Conservation (phyloP, 768 basidiomycete genomes). For the Suillus discolor region DNA sequence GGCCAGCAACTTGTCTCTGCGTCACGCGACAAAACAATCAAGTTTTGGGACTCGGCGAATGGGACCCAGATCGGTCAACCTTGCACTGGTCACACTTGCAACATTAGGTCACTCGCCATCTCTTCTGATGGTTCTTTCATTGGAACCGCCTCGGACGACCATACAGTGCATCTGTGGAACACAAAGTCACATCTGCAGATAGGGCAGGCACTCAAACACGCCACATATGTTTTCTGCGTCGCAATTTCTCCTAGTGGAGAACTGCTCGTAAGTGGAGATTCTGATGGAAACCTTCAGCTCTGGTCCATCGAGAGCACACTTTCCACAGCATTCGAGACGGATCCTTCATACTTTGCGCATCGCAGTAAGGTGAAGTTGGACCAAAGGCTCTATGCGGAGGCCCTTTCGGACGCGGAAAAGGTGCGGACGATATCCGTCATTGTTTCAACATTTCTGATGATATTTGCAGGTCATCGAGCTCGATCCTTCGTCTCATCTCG, state of each 20-base stretch:
- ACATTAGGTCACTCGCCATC: not conserved
- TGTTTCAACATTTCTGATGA: not conserved
- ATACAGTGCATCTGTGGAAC: constrained; percentile 63
- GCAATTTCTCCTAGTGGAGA: not conserved
- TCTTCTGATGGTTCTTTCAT: not conserved
- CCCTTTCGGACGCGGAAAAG: not conserved
- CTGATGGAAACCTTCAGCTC: not conserved
- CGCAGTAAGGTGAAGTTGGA: not conserved
- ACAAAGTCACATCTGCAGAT: not conserved
- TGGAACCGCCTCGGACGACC: not conserved
- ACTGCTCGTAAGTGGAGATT: not conserved
- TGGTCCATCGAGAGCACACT: not conserved
- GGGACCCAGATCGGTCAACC: not conserved
- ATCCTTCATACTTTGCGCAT: not conserved
- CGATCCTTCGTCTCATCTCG: not conserved
- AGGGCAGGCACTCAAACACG: not conserved
- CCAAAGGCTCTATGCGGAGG: not conserved
- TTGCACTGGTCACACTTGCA: not conserved
- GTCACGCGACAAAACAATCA: not conserved
- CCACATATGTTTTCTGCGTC: not conserved
- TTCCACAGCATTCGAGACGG: not conserved
- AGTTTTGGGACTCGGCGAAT: not conserved
- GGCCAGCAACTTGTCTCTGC: not conserved
- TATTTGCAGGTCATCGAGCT: not conserved
- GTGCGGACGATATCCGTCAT: not conserved